Evolutionary conservation across 2,329 filamentous ascomycete genomes (phyloP), one percentile per base, ranked within the genome.

Genomic region (Apiospora malaysiana): DNA sequence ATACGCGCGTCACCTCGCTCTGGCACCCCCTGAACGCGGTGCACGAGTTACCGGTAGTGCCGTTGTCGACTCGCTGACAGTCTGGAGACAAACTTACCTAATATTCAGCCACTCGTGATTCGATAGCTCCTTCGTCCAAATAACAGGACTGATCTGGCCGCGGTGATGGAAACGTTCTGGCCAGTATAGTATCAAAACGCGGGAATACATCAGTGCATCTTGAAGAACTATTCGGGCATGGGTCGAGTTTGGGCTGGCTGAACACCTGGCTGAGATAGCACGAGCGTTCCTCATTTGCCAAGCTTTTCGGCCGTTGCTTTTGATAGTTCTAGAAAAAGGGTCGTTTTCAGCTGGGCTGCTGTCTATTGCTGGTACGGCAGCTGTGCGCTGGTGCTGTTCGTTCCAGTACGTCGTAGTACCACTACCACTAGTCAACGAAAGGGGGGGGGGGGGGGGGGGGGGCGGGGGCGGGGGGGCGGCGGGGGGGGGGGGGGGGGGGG

Each of bases 1-100:
- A 59, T 63, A 63, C 32, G 32, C 56, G 56, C 56, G 56, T 63
- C 56, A 63, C 42, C 42, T 45, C 42, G n/a, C 65, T 67, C 65
- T 46, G 65, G 65, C 32, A 37, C 27, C 23, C 47, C 56, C n/a
- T 40, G 4, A 63, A 47, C 45, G 5, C 4, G 14, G 23, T 16
- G 56, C 32, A n/a, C 56, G 32, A 63, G 56, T n/a, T 63, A 32
- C 56, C 56, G 56, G 25, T 32, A 40, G 56, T 63, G 56, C 56
- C 32, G 32, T 4, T 18, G 42, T 40, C 32, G 21, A 21, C 7
- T 21, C 32, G 27, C 16, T 21, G 51, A 32, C 51, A 18, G 16
- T 2, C 21, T 27, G 21, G 14, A 32, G 14, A 16, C 49, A 3
- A 32, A 32, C 32, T 32, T 45, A 45, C 4, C 23, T 16, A 18